Conservation (phyloP, 306 rosid genomes). For the barrel medic (Medicago truncatula) region MtrunA17r5.0-ANR NC_053045.1:46906001-46906500, state of each 20-base stretch:
- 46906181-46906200: constrained; percentile 73
- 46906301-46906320: constrained; percentile 64
- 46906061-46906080: constrained; percentile 80
- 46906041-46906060: constrained; percentile 84
- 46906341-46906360: constrained; percentile 70
- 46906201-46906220: constrained; percentile 75
- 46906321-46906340: constrained; percentile 74
- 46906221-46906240: constrained; percentile 68
- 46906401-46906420: constrained; percentile 70
- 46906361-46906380: constrained; percentile 75
- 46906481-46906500: constrained; percentile 67
- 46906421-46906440: constrained; percentile 75
- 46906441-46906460: constrained; percentile 81
- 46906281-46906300: constrained; percentile 74
- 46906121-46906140: constrained; percentile 71
- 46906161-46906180: constrained; percentile 67
- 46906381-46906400: constrained; percentile 58
- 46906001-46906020: constrained; percentile 38
- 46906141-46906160: constrained; percentile 87
- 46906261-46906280: constrained; percentile 80
- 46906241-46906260: constrained; percentile 74
- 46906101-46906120: constrained; percentile 77
- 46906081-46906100: constrained; percentile 64
- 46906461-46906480: constrained; percentile 69
- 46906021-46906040: constrained; percentile 58